phyloP scores from a whole-genome alignment of 1,284 basidiomycete genomes.

The Dichomitus squalens region DNA sequence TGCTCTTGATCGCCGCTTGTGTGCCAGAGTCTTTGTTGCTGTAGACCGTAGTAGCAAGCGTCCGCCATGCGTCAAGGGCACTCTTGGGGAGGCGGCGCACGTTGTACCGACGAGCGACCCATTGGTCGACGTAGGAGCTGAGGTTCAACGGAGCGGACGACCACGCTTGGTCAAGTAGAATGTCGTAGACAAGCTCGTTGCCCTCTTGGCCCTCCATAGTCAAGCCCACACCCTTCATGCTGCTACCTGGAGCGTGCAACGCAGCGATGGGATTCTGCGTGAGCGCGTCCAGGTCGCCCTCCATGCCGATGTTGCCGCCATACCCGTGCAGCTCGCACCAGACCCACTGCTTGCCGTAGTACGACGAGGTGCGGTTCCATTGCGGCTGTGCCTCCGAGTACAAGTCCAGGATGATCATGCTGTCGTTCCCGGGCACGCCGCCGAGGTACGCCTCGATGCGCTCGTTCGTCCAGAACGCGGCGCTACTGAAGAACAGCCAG shows the following conservation, averaged over 20 bases:
- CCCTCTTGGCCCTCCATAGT: slow-evolving; percentile 47
- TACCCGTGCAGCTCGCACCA: slow-evolving; percentile 49
- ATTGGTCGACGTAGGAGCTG: slow-evolving; percentile 35
- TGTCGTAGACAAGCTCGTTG: slow-evolving; percentile 46
- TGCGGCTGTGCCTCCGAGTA: slow-evolving; percentile 44
- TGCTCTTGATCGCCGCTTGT: slow-evolving; percentile 44
- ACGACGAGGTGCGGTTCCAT: slow-evolving; percentile 43
- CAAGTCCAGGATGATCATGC: slow-evolving; percentile 46
- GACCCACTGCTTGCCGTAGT: slow-evolving; percentile 46
- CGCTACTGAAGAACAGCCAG: slow-evolving; percentile 43
- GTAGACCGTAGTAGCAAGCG: slow-evolving; percentile 42
- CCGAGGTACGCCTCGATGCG: slow-evolving; percentile 43
- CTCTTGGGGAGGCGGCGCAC: slow-evolving; percentile 29
- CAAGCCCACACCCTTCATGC: slow-evolving; percentile 45
- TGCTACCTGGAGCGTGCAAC: slow-evolving; percentile 31
- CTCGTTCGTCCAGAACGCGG: slow-evolving; percentile 42
- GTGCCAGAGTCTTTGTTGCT: slow-evolving; percentile 37
- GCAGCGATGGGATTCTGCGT: slow-evolving; percentile 37
- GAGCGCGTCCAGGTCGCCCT: slow-evolving; percentile 41
- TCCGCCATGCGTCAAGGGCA: slow-evolving; percentile 40
- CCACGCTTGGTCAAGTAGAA: slow-evolving; percentile 48
- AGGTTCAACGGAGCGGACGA: slow-evolving; percentile 36
- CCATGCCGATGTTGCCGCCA: slow-evolving; percentile 46
- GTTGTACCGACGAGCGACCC: slow-evolving; percentile 41
- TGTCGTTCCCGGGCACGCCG: slow-evolving; percentile 39